A percentile compares a stretch with the other conserved stretches of the same genome.
Evolutionary conservation across 306 rosid species (phyloP).

Genomic region (Dalbergia cochinchinensis): DNA sequence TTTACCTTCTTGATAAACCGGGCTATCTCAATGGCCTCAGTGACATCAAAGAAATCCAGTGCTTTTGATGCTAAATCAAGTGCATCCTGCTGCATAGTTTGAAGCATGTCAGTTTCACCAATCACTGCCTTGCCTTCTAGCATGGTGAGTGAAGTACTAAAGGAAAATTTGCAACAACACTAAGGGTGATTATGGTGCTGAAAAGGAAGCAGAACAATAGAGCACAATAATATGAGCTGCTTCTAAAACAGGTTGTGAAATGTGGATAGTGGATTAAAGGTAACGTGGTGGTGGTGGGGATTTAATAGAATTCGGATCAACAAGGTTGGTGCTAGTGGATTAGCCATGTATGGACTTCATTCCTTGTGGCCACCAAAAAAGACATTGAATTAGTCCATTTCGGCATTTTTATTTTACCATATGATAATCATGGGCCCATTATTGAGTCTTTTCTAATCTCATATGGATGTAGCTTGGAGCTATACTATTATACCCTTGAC

Average conservation of each 20-base stretch:
- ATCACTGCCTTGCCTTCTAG: conserved; percentile 86
- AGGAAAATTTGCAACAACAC: background rate
- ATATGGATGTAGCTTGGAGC: conserved; percentile 2
- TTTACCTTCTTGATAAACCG: conserved; percentile 78
- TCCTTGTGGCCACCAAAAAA: conserved; percentile 41
- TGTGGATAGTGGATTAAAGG: conserved; percentile 12
- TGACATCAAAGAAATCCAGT: conserved; percentile 84
- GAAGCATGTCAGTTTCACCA: conserved; percentile 89
- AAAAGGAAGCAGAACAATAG: background rate
- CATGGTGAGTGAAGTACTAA: conserved; percentile 54
- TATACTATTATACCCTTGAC: background rate
- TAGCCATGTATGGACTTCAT: conserved; percentile 33
- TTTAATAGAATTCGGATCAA: conserved; percentile 28
- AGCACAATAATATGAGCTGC: background rate
- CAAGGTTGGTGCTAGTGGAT: conserved; percentile 15
- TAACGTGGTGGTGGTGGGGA: conserved; percentile 24
- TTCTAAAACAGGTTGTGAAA: conserved; percentile 16
- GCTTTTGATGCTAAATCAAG: conserved; percentile 81
- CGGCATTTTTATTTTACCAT: background rate
- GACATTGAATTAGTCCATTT: background rate
- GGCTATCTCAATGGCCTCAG: conserved; percentile 86
- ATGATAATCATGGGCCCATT: conserved; percentile 12
- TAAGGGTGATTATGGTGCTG: background rate
- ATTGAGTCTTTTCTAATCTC: background rate
- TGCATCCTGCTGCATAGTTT: conserved; percentile 82